A percentile compares a stretch with the other conserved stretches of the same genome.
Conservation (phyloP, 2,329 filamentous ascomycete genomes). For the Fusarium nematophilum region DNA sequence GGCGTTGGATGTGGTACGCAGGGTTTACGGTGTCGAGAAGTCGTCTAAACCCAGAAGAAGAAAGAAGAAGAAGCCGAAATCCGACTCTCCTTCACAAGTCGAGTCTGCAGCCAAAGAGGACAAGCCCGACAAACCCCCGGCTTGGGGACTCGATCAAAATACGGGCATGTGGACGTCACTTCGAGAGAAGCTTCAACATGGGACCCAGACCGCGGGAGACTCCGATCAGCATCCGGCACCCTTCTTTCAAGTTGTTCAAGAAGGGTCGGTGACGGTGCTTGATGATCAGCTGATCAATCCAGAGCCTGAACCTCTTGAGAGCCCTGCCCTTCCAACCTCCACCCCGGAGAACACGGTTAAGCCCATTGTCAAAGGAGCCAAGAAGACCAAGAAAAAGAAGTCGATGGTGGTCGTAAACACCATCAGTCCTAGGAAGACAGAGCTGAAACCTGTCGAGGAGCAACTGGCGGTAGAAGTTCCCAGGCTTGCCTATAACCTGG, state of each 20-base stretch:
- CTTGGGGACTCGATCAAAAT: background rate
- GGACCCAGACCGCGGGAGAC: background rate
- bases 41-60: slow-evolving; percentile 3
- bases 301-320: too few relatives aligned
- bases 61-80: slow-evolving; percentile 10
- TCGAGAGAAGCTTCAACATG: slow-evolving; percentile 40
- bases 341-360: background rate
- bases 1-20: slow-evolving; percentile 38
- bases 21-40: slow-evolving; percentile 38
- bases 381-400: slow-evolving; percentile 3
- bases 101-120: background rate
- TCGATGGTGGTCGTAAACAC: slow-evolving; percentile 43
- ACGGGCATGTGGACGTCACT: slow-evolving; percentile 46
- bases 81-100: background rate
- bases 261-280: background rate
- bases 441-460: slow-evolving; percentile 48
- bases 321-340: too few relatives aligned
- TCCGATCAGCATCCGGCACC: background rate
- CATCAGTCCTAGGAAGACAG: slow-evolving; percentile 41
- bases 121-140: background rate
- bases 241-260: background rate
- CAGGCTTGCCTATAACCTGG: slow-evolving; percentile 77
- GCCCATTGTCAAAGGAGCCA: background rate
- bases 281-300: too few relatives aligned
- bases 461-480: slow-evolving; percentile 60